phyloP scores from a whole-genome alignment of 2,329 filamentous ascomycete species.

The Chaetomium sp. region DNA sequence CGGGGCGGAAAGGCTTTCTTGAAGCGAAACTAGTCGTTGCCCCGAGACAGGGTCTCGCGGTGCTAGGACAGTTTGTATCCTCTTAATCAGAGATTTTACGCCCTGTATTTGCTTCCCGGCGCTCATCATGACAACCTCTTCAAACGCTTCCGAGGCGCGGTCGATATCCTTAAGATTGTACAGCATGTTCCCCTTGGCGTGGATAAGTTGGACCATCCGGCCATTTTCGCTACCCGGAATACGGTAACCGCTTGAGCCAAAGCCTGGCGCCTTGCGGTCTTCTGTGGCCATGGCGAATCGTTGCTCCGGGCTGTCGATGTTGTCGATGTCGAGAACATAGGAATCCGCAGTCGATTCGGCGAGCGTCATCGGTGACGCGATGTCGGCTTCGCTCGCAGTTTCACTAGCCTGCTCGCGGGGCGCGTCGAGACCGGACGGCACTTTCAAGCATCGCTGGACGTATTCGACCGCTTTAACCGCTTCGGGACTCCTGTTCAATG shows the following conservation, averaged over 20 bases:
- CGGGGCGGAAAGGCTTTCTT: conserved; percentile 44
- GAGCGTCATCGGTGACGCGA: conserved; percentile 13
- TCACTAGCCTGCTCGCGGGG: conserved; percentile 23
- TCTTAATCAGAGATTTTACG: conserved; percentile 71
- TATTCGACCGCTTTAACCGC: conserved; percentile 82
- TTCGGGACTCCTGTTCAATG: conserved; percentile 71
- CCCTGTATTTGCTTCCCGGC: conserved; percentile 63
- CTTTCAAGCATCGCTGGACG: conserved; percentile 66
- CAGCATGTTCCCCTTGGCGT: conserved; percentile 98
- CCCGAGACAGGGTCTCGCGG: conserved; percentile 32
- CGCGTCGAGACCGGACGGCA: conserved; percentile 25
- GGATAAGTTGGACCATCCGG: conserved; percentile 83
- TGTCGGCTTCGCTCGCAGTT: conserved; percentile 22
- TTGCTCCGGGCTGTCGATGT: conserved; percentile 19
- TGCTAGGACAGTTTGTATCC: conserved; percentile 66
- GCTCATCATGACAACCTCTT: conserved; percentile 88
- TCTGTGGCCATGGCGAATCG: conserved; percentile 16
- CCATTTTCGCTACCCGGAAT: conserved; percentile 85
- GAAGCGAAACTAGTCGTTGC: conserved; percentile 9
- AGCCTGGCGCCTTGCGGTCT: conserved; percentile 40
- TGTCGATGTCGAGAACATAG: conserved; percentile 22
- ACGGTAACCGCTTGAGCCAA: conserved; percentile 75
- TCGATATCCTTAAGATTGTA: conserved; percentile 81
- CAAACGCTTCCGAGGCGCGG: conserved; percentile 79
- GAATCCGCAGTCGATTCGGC: conserved; percentile 20